Conservation (phyloP, 257 asterid species). For the Przewalskia tangutica region DNA sequence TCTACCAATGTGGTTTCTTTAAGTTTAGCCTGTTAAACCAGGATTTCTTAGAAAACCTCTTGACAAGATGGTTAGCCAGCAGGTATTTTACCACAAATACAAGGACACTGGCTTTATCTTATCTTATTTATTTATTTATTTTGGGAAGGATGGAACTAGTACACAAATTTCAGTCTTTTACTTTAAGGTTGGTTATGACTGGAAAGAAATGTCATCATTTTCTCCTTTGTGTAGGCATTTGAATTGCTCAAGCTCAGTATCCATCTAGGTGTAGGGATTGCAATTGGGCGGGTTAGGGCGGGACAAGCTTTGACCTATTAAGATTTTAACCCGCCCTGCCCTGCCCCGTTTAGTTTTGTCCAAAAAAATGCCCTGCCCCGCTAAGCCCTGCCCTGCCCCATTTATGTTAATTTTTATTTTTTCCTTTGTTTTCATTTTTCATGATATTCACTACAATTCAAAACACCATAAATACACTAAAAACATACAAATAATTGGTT, state of each 20-base stretch:
- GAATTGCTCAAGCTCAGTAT: not conserved
- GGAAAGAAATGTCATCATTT: not conserved
- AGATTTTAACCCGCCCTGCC: no score
- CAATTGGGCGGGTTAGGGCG: no score
- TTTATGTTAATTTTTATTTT: no score
- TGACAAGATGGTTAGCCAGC: not conserved
- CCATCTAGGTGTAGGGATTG: not conserved
- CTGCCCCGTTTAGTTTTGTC: no score
- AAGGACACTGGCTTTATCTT: not conserved
- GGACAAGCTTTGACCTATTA: no score
- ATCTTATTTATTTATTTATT: not conserved
- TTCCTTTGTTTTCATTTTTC: no score
- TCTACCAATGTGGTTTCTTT: not conserved
- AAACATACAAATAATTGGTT: no score
- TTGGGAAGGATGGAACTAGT: not conserved
- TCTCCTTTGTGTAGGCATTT: not conserved
- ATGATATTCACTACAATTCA: no score
- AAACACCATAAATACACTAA: no score
- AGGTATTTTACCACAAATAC: not conserved
- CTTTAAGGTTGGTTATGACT: not conserved
- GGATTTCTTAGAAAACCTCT: not conserved
- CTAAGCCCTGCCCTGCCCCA: no score
- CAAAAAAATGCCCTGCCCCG: no score
- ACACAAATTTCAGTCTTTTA: not conserved
- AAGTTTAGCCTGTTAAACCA: not conserved